Conservation (phyloP, 148 eudicot genomes). For the Rhododendron mucronatum region DNA sequence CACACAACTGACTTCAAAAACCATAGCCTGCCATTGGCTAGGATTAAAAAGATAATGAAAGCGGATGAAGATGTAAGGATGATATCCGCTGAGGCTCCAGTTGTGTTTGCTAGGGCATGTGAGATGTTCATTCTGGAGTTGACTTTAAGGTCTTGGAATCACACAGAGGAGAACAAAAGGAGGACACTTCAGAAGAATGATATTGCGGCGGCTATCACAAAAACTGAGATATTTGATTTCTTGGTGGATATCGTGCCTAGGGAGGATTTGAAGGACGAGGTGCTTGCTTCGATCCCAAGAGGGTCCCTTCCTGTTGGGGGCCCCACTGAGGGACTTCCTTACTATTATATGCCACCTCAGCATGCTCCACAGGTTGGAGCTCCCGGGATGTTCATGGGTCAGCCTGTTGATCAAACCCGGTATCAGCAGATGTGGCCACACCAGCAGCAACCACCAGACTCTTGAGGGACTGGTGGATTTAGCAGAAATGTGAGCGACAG, state of each 20-base stretch:
- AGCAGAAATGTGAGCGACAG: not conserved
- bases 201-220: constrained; percentile 32
- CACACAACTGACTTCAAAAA: constrained; percentile 27
- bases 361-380: constrained; percentile 29
- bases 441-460: constrained; percentile 31
- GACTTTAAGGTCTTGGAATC: constrained; percentile 38
- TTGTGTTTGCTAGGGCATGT: constrained; percentile 40
- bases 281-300: constrained; percentile 23
- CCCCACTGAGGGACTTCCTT: constrained; percentile 23
- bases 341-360: constrained; percentile 32
- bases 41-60: constrained; percentile 50
- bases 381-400: constrained; percentile 30
- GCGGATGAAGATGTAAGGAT: constrained; percentile 44
- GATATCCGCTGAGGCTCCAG: constrained; percentile 48
- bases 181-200: constrained; percentile 45
- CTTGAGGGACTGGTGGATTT: constrained; percentile 12
- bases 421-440: constrained; percentile 45
- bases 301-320: constrained; percentile 28
- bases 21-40: constrained; percentile 43
- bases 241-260: constrained; percentile 45
- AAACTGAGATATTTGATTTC: constrained; percentile 42
- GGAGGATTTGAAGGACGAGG: constrained; percentile 32
- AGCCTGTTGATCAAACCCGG: constrained; percentile 31
- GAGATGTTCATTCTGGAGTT: constrained; percentile 45
- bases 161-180: constrained; percentile 37